A percentile compares a stretch with the other conserved stretches of the same genome.
Conservation (phyloP, 2,329 filamentous ascomycete genomes). For the Aspergillus sp. region DNA sequence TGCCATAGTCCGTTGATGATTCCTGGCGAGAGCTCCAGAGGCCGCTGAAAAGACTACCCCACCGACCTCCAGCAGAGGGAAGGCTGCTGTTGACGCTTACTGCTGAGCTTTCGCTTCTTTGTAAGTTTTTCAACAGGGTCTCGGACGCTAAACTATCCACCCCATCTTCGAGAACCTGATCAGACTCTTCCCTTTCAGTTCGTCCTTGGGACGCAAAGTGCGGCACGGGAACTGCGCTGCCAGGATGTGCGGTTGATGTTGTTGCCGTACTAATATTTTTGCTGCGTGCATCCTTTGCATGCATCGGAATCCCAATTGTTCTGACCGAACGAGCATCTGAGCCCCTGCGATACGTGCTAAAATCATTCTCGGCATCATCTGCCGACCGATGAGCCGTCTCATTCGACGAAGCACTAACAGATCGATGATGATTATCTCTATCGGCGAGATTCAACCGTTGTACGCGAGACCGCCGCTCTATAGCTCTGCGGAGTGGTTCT, state of each 20-base stretch:
- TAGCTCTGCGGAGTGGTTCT: constrained; percentile 54
- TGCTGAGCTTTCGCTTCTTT: constrained; percentile 53
- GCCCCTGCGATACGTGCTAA: constrained; percentile 33
- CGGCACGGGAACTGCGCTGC: constrained; percentile 51
- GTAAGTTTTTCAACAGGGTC: constrained; percentile 54
- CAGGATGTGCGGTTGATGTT: constrained; percentile 53
- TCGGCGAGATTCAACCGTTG: constrained; percentile 43
- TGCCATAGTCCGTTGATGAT: constrained; percentile 45
- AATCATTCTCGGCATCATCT: constrained; percentile 34
- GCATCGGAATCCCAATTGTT: constrained; percentile 46
- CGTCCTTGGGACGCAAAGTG: constrained; percentile 50
- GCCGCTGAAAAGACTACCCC: constrained; percentile 57
- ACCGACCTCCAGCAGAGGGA: constrained; percentile 49
- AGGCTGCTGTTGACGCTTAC: constrained; percentile 47
- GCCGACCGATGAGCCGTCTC: constrained; percentile 38
- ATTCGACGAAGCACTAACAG: constrained; percentile 46
- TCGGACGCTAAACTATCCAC: constrained; percentile 52
- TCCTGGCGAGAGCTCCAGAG: constrained; percentile 55
- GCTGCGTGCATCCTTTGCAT: constrained; percentile 43
- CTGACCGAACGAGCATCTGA: constrained; percentile 47
- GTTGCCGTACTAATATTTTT: constrained; percentile 52
- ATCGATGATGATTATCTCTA: constrained; percentile 34
- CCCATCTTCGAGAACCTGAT: constrained; percentile 25
- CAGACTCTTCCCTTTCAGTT: constrained; percentile 25
- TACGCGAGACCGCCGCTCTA: constrained; percentile 52